phyloP scores from a whole-genome alignment of 805 yeast species.

The Lachancea dasiensis region DNA sequence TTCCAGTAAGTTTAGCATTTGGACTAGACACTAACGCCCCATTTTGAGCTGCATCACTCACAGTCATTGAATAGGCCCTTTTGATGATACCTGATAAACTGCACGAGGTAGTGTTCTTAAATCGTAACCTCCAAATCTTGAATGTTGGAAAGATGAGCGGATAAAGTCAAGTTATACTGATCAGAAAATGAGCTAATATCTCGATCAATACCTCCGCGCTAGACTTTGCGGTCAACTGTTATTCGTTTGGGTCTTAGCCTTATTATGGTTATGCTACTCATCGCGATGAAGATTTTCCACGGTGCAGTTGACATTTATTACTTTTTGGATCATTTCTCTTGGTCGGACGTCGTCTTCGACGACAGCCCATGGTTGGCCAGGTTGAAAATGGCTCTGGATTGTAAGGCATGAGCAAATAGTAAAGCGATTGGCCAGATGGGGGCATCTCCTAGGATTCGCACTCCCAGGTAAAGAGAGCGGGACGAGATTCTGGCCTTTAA shows the following conservation, averaged over 20 bases:
- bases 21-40: background rate
- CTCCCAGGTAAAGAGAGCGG: conserved; percentile 61
- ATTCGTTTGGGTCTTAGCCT: too few species aligned
- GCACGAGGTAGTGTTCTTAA: background rate
- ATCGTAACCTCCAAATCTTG: background rate
- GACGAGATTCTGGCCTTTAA: conserved; percentile 46
- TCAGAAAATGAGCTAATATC: too few species aligned
- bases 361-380: conserved; percentile 8
- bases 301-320: too few species aligned
- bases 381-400: conserved; percentile 49
- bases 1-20: conserved; percentile 39
- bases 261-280: too few species aligned
- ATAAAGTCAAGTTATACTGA: too few species aligned
- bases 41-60: background rate
- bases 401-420: conserved; percentile 73
- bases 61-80: background rate
- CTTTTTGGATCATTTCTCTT: background rate
- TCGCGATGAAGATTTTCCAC: too few species aligned
- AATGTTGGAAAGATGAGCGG: background rate
- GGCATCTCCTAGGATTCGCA: conserved; percentile 72
- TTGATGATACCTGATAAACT: background rate
- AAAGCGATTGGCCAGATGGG: conserved; percentile 83
- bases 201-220: too few species aligned
- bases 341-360: background rate
- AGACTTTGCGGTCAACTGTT: too few species aligned